phyloP scores from a whole-genome alignment of 495 filamentous ascomycete species.

The Bryoglossum gracile region DNA sequence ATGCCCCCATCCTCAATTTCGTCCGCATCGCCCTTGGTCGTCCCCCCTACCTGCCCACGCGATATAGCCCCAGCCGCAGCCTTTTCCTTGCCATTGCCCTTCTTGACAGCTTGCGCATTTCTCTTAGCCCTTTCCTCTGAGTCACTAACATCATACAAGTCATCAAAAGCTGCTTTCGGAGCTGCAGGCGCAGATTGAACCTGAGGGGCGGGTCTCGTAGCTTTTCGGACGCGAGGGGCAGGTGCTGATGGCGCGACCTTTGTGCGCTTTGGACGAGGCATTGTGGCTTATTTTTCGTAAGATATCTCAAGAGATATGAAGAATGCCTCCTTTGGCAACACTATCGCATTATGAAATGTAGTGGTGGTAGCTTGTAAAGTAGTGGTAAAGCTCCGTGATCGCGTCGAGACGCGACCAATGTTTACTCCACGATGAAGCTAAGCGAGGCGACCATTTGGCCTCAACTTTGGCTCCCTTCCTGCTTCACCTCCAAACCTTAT shows the following conservation, averaged over 20 bases:
- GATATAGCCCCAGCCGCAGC: not conserved
- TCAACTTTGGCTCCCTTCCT: no score
- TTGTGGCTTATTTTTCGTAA: slow-evolving; percentile 14
- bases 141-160: slow-evolving; percentile 24
- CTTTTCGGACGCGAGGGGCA: slow-evolving; percentile 21
- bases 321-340: not conserved
- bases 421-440: no score
- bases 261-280: slow-evolving; percentile 38
- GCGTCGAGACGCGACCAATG: no score
- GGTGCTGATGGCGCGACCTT: slow-evolving; percentile 31
- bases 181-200: not conserved
- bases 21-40: not conserved
- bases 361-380: no score
- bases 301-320: not conserved
- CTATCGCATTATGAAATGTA: slow-evolving; percentile 18
- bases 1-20: not conserved
- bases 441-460: no score
- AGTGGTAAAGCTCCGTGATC: no score
- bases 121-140: slow-evolving; percentile 7
- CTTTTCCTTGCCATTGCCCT: slow-evolving; percentile 8
- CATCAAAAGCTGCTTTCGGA: slow-evolving; percentile 2
- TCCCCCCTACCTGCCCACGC: no score
- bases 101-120: slow-evolving; percentile 14
- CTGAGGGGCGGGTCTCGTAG: slow-evolving; percentile 3
- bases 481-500: no score